Percentiles rank a stretch among this genome's conserved stretches.
Conservation (phyloP, 305 asterid genomes). For the Fraxinus albicans region DNA sequence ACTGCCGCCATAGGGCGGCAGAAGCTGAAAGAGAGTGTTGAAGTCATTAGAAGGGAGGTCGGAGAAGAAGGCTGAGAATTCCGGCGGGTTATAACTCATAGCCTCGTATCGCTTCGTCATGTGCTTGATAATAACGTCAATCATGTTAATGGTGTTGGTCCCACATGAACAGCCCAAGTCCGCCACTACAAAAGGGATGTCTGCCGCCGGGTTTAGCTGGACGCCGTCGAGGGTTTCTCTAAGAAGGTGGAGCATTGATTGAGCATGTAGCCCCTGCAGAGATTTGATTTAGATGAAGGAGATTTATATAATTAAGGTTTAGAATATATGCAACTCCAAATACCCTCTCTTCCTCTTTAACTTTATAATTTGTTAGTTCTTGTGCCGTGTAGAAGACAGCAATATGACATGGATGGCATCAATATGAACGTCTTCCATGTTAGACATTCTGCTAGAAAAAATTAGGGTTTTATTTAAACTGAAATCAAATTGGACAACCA, state of each 20-base stretch:
- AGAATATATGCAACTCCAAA: not conserved
- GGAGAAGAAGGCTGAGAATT: conserved; percentile 82
- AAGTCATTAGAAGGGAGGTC: conserved; percentile 92
- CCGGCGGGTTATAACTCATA: conserved; percentile 48
- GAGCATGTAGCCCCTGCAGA: conserved; percentile 3
- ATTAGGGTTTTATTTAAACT: not conserved
- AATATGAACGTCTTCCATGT: not conserved
- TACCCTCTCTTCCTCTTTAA: not conserved
- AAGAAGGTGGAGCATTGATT: conserved; percentile 74
- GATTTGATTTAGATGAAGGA: not conserved
- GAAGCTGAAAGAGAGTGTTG: conserved; percentile 82
- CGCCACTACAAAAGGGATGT: conserved; percentile 65
- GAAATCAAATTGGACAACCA: not conserved
- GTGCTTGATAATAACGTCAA: conserved; percentile 76
- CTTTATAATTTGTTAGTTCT: not conserved
- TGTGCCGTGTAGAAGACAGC: not conserved
- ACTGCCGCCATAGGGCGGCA: conserved; percentile 67
- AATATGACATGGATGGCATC: not conserved
- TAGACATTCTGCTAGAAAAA: not conserved
- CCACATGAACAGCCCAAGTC: conserved; percentile 96
- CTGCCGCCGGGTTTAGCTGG: conserved; percentile 42
- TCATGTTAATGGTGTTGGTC: conserved; percentile 71
- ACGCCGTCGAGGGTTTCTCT: conserved; percentile 66
- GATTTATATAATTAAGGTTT: not conserved
- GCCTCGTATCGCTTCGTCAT: conserved; percentile 63